Base-by-base conservation (phyloP, 73 alveolate genomes). In the Stentor roeselii region DNA sequence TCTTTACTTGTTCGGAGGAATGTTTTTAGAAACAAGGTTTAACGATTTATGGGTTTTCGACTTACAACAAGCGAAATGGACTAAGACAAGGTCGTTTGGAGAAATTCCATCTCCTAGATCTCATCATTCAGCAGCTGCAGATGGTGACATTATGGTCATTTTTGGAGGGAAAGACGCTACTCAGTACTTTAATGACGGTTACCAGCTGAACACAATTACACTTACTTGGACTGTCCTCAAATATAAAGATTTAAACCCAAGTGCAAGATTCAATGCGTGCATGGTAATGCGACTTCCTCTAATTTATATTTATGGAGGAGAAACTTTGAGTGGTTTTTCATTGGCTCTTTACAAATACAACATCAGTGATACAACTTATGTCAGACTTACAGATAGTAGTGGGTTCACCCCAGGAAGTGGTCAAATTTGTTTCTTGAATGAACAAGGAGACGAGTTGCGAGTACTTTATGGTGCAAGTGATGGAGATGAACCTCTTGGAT, bases 41-140 rank as follows among this genome's bases (percentile, higher is more conserved):
- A 50, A 50, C 21, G 67, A 50, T 50, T 21, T 50, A 11, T 50
- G 67, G 67, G 21, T 6, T 11, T 50, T 11, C 21, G 67, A 50
- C 21, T 6, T 50, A 11, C 6, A 11, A 50, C 30, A 50, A 50
- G 21, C 6, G 30, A 50, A 11, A 50, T 50, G 67, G 67, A 21
- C 6, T 11, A 50, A 50, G 21, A 6, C 21, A 11, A 50, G 21
- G 21, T 11, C 67, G 30, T 50, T 11, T 50, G 67, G 67, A 11
- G 67, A 50, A 50, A 50, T 50, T 21, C 67, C 67, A 50, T 50
- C 67, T 11, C 67, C 67, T 11, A 50, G 67, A 50, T 50, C 67
- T 50, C 67, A 50, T 50, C 30, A 6, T 50, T 6, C 30, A 50
- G 67, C 67, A 11, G 67, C 67, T 11, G 67, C 67, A 11, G 67